A percentile compares a stretch with the other conserved stretches of the same genome.
phyloP scores from a whole-genome alignment of 1,139 yeast genomes.

The Yamadazyma triangularis region DNA sequence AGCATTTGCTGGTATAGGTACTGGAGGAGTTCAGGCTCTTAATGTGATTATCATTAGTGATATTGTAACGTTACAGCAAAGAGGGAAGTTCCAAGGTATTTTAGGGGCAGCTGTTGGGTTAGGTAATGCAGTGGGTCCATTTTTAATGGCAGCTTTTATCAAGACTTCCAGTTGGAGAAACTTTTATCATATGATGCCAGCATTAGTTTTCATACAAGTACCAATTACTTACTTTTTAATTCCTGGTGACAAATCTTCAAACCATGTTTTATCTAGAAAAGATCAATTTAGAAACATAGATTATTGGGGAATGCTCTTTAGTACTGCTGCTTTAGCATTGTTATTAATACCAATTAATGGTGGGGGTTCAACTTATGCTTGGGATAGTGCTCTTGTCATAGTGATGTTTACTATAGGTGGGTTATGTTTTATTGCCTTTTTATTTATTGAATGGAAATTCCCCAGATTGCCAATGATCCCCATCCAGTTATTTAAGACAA shows the following conservation, averaged over 20 bases:
- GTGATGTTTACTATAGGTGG: constrained; percentile 46
- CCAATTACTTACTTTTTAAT: constrained; percentile 24
- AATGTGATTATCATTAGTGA: constrained; percentile 42
- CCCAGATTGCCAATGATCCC: constrained; percentile 57
- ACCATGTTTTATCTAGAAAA: constrained; percentile 19
- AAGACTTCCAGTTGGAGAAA: constrained; percentile 46
- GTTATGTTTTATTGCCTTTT: constrained; percentile 31
- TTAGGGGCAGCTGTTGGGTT: constrained; percentile 50
- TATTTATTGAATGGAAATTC: constrained; percentile 45
- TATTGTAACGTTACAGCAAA: constrained; percentile 36
- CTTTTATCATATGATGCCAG: constrained; percentile 44
- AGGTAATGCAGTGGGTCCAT: constrained; percentile 56
- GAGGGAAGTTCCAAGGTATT: constrained; percentile 46
- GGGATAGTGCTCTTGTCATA: constrained; percentile 50
- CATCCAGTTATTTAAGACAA: constrained; percentile 37
- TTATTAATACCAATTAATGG: constrained; percentile 50
- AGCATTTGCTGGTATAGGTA: constrained; percentile 44
- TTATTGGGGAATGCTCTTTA: constrained; percentile 42
- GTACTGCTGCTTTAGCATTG: constrained; percentile 41
- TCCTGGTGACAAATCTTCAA: constrained; percentile 14
- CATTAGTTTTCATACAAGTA: constrained; percentile 30
- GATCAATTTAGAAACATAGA: constrained; percentile 43
- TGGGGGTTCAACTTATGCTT: constrained; percentile 50
- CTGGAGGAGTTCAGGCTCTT: constrained; percentile 40
- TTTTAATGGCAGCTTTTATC: constrained; percentile 49